Base-by-base conservation (phyloP, 805 yeast species). In the Monosporozyma unispora region DNA sequence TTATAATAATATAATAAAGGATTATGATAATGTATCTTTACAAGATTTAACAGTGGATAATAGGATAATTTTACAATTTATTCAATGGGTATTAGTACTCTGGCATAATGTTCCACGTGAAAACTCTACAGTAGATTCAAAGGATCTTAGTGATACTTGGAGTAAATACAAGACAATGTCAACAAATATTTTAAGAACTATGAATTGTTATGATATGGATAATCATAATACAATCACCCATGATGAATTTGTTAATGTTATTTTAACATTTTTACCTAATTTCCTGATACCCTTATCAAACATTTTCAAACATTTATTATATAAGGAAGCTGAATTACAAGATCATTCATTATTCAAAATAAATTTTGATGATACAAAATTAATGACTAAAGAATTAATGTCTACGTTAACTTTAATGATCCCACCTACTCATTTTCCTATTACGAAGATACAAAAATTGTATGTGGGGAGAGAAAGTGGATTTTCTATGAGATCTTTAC, bases 401-500 rank as follows among this genome's bases (percentile, higher is more conserved):
- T 66, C 79, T 0, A 79, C 76, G 52, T 56, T 79, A 14, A 64
- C 71, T 2, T 61, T 73, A 0, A 57, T 69, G 19, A 56, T 75
- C 45, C 70, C 70, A 1, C 18, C 49, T 9, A 58, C 64, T 1
- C 74, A 67, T 35, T 52, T 39, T 18, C 45, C 27, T 10, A 48
- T 47, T 46, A 57, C 41, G 43, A 54, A 50, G 45, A 54, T 48
- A 54, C 54, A 67, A 74, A 80, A 79, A 56, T 73, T 90, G 10
- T 90, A 82, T 57, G 71, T 75, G 8, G 96, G 95, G 0, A 70
- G 87, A 9, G 83, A 64, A 29, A 54, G 57, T 46, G 98, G 98
- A 1, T 91, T 86, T 62, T 87, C 96, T 0, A 87, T 90, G 76
- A 70, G 95, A 28, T 84, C 96, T 0, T 76, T 91, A 50, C 96